Base-by-base conservation (phyloP, 208 protist species). In the Sergeia podlipaevii region DNA sequence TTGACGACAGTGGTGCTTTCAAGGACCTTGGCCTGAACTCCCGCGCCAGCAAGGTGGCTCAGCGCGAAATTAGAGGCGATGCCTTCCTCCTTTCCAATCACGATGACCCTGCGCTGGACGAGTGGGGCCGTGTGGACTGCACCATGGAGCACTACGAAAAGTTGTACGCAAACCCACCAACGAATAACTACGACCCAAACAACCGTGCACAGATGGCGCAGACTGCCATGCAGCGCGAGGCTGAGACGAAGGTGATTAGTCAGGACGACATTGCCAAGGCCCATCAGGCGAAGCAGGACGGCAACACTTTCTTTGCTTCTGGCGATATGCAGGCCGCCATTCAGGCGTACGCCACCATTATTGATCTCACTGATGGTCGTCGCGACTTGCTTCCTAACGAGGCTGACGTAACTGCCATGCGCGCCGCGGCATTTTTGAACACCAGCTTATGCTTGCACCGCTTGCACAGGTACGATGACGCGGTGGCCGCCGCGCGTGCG, bases 41-140 rank as follows among this genome's bases (percentile, higher is more conserved):
- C 15, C 85, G 89, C 20, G 89, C 89, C 4, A 91, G 83, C 61
- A 82, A 73, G 23, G 66, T 96, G 28, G 85, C 83, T 10, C 89
- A 96, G 68, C 65, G 89, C 13, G 85, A 91, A 32, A 91, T 96
- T 46, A 83, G 89, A 32, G 89, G 89, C 15, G 89, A 96, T 44
- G 85, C 85, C 8, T 96, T 93, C 66, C 57, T 93, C 41, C 64
- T 96, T 13, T 83, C 77, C 36, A 92, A 88, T 54, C 76, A 92
- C 55, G 89, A 96, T 47, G 89, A 96, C 64, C 89, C 89, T 11
- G 80, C 85, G 0, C 63, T 91, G 27, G 85, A 96, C 24, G 75
- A 85, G 52, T 96, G 89, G 85, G 73, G 72, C 21, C 77, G 89
- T 15, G 74, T 93, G 4, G 77, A 91, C 56, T 89, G 77, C 53